These are phyloP conservation scores for Lasiodiplodia sp. DNA, from an alignment of 2,329 filamentous ascomycete genomes.

Conservation along the genomic window DNA sequence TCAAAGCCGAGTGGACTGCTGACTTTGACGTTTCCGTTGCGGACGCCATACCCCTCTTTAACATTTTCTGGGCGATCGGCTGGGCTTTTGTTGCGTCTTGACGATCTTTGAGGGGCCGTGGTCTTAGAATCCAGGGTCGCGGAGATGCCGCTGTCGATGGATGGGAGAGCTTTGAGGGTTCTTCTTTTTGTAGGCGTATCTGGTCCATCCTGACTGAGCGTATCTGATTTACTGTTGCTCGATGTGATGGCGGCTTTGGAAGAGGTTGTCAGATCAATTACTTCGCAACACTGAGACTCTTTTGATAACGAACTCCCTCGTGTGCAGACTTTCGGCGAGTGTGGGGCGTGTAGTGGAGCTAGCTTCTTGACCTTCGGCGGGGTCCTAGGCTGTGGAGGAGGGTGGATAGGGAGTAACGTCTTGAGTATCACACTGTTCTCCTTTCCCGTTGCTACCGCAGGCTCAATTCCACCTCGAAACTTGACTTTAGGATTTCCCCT, in stretches of 20 bases:
- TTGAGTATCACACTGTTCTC: not conserved
- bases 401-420: not conserved
- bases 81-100: not conserved
- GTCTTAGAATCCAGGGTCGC: not conserved
- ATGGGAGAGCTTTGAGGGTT: not conserved
- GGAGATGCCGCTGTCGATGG: not conserved
- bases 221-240: not conserved
- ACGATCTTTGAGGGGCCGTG: not conserved
- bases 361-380: not conserved
- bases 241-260: not conserved
- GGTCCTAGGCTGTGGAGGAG: not conserved
- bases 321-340: not conserved
- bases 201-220: not conserved
- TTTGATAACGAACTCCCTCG: not conserved
- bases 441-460: not conserved
- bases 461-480: not conserved
- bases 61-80: not conserved
- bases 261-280: not conserved
- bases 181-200: not conserved
- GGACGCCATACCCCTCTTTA: not conserved
- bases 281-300: not conserved
- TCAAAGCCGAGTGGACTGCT: constrained; percentile 2
- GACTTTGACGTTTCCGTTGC: not conserved
- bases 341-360: not conserved
- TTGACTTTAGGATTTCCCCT: not conserved